Evolutionary conservation across 768 basidiomycete species (phyloP), one percentile per base, ranked within the genome.

Genomic region (Termitomyces sp.): DNA sequence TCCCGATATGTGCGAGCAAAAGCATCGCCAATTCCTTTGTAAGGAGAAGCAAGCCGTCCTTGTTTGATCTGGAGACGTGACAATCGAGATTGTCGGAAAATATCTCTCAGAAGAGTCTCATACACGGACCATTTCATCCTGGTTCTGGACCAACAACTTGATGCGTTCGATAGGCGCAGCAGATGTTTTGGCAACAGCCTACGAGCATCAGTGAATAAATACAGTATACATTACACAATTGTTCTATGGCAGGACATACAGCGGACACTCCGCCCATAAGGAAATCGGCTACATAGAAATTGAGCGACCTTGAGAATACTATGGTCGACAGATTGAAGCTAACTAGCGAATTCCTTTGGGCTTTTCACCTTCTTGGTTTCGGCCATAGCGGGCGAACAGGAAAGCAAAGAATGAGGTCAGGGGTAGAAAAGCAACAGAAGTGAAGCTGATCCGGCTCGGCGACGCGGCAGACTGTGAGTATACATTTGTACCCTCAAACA

Each of bases 81-180:
- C 69, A 73, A 25, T 25, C 25, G 25, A 25, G 25, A 25, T 25
- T 78, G 76, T 79, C 72, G 79, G 57, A n/a, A 48, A 47, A 56
- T 15, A 31, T 2, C 20, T 54, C 55, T 49, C 2, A 43, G 36
- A 10, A 29, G 50, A 32, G 57, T 45, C 25, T 14, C 31, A 34
- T 25, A 60, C 29, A 73, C 78, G 4, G n/a, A 88, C 91, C 97
- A 98, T 99, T 84, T 98, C 97, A 86, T 96, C 96, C 87, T 98
- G 96, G 81, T 97, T 98, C 80, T 98, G 94, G 62, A 96, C 90
- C 73, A 96, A 80, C 71, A 98, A 88, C 84, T 99, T 99, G 80
- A 99, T 96, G 74, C 97, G 95, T 86, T 98, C 97, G 71, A 99
- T 99, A 79, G 97, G 97, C 66, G 97, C 97, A 70, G 97, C 97